These are phyloP conservation scores for Penicillium sp. DNA, from an alignment of 2,329 filamentous ascomycete genomes.

Conservation along the genomic window DNA sequence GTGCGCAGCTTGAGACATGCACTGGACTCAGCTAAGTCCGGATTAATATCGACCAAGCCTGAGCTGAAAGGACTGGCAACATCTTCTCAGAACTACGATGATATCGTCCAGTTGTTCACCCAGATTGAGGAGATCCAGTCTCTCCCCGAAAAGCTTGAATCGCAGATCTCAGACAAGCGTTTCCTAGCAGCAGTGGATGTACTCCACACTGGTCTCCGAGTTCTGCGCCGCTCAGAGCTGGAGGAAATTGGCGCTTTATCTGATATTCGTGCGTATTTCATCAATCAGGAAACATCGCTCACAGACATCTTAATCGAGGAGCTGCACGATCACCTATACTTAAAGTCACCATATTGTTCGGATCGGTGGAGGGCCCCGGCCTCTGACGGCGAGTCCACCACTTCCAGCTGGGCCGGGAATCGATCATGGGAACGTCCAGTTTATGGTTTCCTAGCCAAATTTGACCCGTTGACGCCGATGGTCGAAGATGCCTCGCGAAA, in stretches of 20 bases:
- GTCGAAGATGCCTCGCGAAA: slow-evolving; percentile 90
- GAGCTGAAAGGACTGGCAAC: slow-evolving; percentile 88
- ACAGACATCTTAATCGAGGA: slow-evolving; percentile 98
- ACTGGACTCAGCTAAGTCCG: slow-evolving; percentile 76
- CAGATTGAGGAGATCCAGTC: slow-evolving; percentile 85
- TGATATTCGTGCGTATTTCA: slow-evolving; percentile 83
- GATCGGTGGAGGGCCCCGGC: slow-evolving; percentile 84
- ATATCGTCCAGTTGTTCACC: slow-evolving; percentile 77
- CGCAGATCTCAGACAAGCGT: slow-evolving; percentile 91
- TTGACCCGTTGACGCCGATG: slow-evolving; percentile 59
- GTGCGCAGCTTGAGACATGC: slow-evolving; percentile 82
- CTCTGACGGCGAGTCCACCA: slow-evolving; percentile 35
- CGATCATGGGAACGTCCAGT: slow-evolving; percentile 56
- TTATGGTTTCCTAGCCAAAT: slow-evolving; percentile 58
- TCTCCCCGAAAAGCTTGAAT: slow-evolving; percentile 89
- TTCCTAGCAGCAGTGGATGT: slow-evolving; percentile 93
- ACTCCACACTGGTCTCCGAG: slow-evolving; percentile 79
- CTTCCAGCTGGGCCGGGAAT: slow-evolving; percentile 30
- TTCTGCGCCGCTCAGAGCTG: slow-evolving; percentile 82
- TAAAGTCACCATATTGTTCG: slow-evolving; percentile 97
- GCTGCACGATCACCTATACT: slow-evolving; percentile 92
- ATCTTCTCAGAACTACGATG: slow-evolving; percentile 86
- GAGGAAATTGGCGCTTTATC: slow-evolving; percentile 86
- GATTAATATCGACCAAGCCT: slow-evolving; percentile 80
- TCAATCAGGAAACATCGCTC: slow-evolving; percentile 87